Percentiles rank a stretch among this genome's conserved stretches.
Evolutionary conservation across 179 eudicot genomes (phyloP).

Genomic region (Beta macrorhiza): DNA sequence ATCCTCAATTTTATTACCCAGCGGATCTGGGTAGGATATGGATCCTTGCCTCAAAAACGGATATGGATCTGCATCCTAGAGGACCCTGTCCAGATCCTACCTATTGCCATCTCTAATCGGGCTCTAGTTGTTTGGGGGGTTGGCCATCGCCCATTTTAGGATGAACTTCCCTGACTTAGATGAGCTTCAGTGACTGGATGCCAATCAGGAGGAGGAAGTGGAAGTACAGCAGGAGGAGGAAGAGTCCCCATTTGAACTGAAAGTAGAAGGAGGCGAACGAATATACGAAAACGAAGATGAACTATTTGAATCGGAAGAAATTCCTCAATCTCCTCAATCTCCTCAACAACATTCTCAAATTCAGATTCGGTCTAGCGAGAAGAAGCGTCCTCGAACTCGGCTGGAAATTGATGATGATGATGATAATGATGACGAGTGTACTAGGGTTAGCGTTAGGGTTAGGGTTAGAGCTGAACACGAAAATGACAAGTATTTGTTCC

Average conservation of each 20-base stretch:
- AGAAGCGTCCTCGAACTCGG: conserved; percentile 40
- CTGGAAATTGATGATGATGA: not conserved
- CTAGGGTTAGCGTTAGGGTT: conserved; percentile 18
- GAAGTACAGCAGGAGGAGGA: conserved; percentile 41
- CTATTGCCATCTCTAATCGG: too few species aligned
- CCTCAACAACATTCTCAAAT: not conserved
- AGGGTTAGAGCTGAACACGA: conserved; percentile 25
- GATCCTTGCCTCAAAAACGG: too few species aligned
- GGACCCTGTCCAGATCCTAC: too few species aligned
- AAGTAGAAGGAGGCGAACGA: not conserved
- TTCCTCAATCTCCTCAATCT: conserved; percentile 21
- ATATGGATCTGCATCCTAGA: too few species aligned
- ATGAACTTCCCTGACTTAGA: conserved; percentile 73
- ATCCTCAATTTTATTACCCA: too few species aligned
- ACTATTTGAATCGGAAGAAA: conserved; percentile 24
- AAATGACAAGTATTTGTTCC: conserved; percentile 45
- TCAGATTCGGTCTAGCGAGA: conserved; percentile 8
- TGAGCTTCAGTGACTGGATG: conserved; percentile 90
- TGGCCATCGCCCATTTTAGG: not conserved
- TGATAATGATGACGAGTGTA: not conserved
- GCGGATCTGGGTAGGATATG: too few species aligned
- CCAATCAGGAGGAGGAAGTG: conserved; percentile 50
- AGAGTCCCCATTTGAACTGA: conserved; percentile 28
- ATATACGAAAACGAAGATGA: conserved; percentile 8
- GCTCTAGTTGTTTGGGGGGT: too few species aligned